A percentile compares a stretch with the other conserved stretches of the same genome.
Conservation (phyloP, 2,329 filamentous ascomycete species). For the Aspergillus sergii region DNA sequence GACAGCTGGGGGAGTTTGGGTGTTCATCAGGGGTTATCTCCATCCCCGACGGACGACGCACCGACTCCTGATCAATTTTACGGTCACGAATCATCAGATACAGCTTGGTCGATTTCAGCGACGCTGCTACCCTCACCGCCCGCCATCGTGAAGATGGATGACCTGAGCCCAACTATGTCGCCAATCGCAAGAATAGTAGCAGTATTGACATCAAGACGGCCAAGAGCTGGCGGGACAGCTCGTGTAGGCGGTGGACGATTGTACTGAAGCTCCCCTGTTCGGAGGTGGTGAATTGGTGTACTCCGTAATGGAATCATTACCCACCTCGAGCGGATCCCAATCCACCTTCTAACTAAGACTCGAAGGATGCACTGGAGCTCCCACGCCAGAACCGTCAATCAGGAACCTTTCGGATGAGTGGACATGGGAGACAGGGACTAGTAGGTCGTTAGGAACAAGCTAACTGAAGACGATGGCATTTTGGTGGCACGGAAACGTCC, state of each 20-base stretch:
- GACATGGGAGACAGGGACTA: conserved; percentile 7
- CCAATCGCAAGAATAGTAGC: not conserved
- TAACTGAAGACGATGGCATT: conserved; percentile 1
- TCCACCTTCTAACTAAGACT: conserved; percentile 14
- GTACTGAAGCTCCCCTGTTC: conserved; percentile 13
- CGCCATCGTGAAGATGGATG: not conserved
- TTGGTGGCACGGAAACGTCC: conserved; percentile 13
- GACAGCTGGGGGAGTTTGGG: not conserved
- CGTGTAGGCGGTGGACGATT: conserved; percentile 15
- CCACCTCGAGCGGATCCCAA: conserved; percentile 24
- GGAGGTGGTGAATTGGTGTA: conserved; percentile 16
- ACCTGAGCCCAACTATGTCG: not conserved
- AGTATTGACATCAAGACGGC: conserved; percentile 1
- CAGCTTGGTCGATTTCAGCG: not conserved
- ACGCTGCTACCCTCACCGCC: not conserved
- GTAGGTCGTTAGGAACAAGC: conserved; percentile 3
- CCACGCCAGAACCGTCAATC: conserved; percentile 15
- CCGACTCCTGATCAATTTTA: not conserved
- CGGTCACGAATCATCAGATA: not conserved
- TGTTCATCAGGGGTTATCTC: conserved; percentile 3
- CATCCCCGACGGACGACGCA: not conserved
- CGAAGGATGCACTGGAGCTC: conserved; percentile 13
- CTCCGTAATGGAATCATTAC: conserved; percentile 21
- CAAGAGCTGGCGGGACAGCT: conserved; percentile 14
- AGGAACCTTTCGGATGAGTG: conserved; percentile 15